These are phyloP conservation scores for Acacia confusa DNA, from an alignment of 306 rosid genomes.

Conservation along the genomic window DNA sequence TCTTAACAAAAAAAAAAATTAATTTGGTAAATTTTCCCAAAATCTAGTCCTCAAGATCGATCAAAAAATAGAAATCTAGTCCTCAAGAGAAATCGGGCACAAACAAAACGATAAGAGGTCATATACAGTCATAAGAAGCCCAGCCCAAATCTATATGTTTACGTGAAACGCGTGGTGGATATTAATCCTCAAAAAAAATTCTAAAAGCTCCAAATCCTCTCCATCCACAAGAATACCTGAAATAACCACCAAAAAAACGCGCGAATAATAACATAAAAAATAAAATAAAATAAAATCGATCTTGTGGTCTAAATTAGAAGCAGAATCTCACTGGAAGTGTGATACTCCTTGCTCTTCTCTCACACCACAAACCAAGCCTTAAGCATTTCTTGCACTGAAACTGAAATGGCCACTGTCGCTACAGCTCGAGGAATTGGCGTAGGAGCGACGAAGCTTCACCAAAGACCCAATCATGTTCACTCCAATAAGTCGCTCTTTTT, in stretches of 20 bases:
- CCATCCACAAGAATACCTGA: conserved; percentile 65
- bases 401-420: conserved; percentile 58
- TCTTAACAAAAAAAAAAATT: no score
- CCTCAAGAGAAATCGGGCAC: not conserved
- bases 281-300: not conserved
- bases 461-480: conserved; percentile 26
- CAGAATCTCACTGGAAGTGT: conserved; percentile 16
- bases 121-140: not conserved
- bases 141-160: not conserved
- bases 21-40: no score
- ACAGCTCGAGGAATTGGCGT: conserved; percentile 60
- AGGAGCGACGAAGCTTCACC: conserved; percentile 49
- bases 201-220: conserved; percentile 22
- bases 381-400: not conserved
- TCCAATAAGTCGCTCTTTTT: conserved; percentile 54
- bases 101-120: not conserved
- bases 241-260: conserved; percentile 32
- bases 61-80: no score
- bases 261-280: not conserved
- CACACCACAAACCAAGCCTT: conserved; percentile 11
- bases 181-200: conserved; percentile 29
- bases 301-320: conserved; percentile 52
- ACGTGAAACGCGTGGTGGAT: conserved; percentile 48
- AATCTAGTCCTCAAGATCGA: no score
- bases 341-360: not conserved